phyloP scores from a whole-genome alignment of 306 rosid genomes.

The Begonia masoniana region DNA sequence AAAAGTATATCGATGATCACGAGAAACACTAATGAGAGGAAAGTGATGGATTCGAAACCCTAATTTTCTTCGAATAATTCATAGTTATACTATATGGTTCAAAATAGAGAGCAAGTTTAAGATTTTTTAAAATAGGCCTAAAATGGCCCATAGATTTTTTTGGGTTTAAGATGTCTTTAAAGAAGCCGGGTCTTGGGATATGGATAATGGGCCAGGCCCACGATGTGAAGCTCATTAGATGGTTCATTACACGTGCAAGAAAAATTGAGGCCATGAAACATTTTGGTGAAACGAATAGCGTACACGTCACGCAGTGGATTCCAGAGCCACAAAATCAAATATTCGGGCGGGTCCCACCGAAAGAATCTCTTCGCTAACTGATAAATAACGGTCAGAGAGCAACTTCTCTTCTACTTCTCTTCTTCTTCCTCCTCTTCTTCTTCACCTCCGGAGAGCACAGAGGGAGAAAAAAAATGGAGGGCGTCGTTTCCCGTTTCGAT shows the following conservation, averaged over 20 bases:
- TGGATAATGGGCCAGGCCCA: too few species aligned
- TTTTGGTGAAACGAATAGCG: not conserved
- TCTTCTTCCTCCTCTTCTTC: not conserved
- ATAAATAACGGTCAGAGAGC: not conserved
- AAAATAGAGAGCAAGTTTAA: too few species aligned
- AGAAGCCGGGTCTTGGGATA: too few species aligned
- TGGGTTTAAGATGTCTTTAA: too few species aligned
- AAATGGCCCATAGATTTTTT: too few species aligned
- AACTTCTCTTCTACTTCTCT: not conserved
- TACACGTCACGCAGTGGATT: constrained; percentile 11
- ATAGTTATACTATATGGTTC: too few species aligned
- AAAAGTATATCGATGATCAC: too few species aligned
- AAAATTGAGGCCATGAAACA: not conserved
- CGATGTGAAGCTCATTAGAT: not conserved
- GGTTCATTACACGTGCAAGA: not conserved
- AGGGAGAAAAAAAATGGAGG: constrained; percentile 24
- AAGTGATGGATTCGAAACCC: too few species aligned
- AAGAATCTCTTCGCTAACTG: constrained; percentile 12
- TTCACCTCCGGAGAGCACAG: too few species aligned
- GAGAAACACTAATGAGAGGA: too few species aligned
- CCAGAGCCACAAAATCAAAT: constrained; percentile 18
- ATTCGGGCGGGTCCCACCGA: constrained; percentile 17
- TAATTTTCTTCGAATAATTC: too few species aligned
- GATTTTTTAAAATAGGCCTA: too few species aligned
- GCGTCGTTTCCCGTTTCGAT: constrained; percentile 25